Evolutionary conservation across 179 eudicot genomes (phyloP), one percentile per base, ranked within the genome.

Genomic region (Pouteria campechiana): DNA sequence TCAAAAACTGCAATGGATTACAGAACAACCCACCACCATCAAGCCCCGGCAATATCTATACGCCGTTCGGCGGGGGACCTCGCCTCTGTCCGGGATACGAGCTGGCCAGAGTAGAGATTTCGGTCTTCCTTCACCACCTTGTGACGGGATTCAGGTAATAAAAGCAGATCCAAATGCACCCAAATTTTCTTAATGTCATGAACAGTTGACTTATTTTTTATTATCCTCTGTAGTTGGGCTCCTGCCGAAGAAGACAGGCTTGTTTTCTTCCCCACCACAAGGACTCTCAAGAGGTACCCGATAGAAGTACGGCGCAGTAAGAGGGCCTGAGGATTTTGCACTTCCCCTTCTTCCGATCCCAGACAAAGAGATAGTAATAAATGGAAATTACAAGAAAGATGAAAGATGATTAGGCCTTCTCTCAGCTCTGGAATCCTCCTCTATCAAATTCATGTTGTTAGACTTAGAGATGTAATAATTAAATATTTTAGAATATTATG

Each of bases 21-120:
- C 75, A 81, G 97, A 63, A 23, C 24, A 56, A 65, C 6, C 48
- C 74, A 0, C 79, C 61, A 27, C 18, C 60, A 37, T 25, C 68
- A 4, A 53, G 70, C 54, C 55, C 79, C 0, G 44, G 59, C 1
- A 72, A 59, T 18, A 49, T 58, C 11, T 92, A 66, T 68, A 67
- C 74, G 1, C 99, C 99, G 1, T 92, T 92, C 37, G 99, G 99
- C 21, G 99, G 99, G 2, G 99, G 99, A 10, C 88, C 94, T 1
- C 63, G 99, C 60, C 63, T 89, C 27, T 92, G 99, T 39, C 99
- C 99, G 0, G 99, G 96, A 5, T 76, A 72, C 31, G 96, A 92
- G 74, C 81, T 92, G 5, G 86, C 89, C 15, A 73, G 93, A 50
- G 99, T 73, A 0, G 83, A 69, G 19, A 74, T 83, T 30, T 79